Base-by-base conservation (phyloP, 345 rosid genomes). In the Hibiscus syriacus region DNA sequence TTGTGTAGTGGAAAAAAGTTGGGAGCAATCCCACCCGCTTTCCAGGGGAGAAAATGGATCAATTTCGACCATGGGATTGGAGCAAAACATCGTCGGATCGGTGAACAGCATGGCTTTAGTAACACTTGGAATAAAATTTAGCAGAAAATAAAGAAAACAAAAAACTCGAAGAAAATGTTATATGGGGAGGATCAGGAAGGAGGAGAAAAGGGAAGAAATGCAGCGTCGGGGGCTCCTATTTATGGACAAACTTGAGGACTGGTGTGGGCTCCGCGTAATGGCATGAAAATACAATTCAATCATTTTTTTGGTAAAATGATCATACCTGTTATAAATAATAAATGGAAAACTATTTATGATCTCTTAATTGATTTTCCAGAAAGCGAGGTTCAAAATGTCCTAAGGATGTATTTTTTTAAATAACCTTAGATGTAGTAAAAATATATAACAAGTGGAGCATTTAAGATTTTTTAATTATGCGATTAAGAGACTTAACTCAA, bases 161-260 rank as follows among this genome's bases (percentile, higher is more conserved):
- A 34, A 70, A 58, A n/a, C 68, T 45, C 69, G 27, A 25, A 32
- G 3, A 55, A 34, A 19, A 68, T 34, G 7, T 60, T n/a, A 6
- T 63, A 76, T 71, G 74, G 74, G 79, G 70, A 76, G 75, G 76
- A 70, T 53, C 73, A 64, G 82, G 54, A 87, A 85, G 94, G n/a
- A n/a, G n/a, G n/a, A n/a, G n/a, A n/a, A n/a, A n/a, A n/a, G n/a
- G n/a, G n/a, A n/a, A n/a, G n/a, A 87, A 84, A 60, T 78, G 96
- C 85, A 73, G 80, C 67, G 70, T 76, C 17, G 86, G 87, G 72
- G 87, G 19, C 52, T 70, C 55, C 52, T 85, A 92, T 87, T 89
- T 92, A 92, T 70, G 69, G 86, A 3, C 78, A 53, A 71, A 25
- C 1, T 13, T 12, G 34, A 1, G 17, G 29, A 20, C 9, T 0